These are phyloP conservation scores for Backusella westeae DNA, from an alignment of 192 early-diverging fungal species.

Conservation along the genomic window DNA sequence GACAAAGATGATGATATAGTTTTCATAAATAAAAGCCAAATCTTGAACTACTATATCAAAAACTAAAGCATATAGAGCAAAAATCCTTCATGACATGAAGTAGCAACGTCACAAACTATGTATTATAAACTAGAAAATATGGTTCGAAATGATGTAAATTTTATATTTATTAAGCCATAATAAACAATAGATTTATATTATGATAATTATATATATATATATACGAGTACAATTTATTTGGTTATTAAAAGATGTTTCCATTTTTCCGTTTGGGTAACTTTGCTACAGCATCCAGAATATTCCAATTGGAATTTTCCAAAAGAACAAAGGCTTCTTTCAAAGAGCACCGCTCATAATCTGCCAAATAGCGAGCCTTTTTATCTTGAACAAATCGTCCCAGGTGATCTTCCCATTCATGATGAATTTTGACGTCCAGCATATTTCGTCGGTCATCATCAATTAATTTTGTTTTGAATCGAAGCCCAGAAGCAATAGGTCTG, in stretches of 20 bases:
- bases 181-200: neutral
- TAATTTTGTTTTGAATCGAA: constrained; percentile 58
- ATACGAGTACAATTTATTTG: neutral
- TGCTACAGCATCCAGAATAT: constrained; percentile 11
- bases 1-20: no score
- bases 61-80: no score
- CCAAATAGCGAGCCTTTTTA: constrained; percentile 23
- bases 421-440: constrained; percentile 46
- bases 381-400: constrained; percentile 27
- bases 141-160: neutral
- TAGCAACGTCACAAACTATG: neutral
- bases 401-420: constrained; percentile 42
- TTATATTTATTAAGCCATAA: neutral
- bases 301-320: constrained; percentile 18
- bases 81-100: no score
- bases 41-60: no score
- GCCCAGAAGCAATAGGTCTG: constrained; percentile 74
- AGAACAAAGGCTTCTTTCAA: neutral
- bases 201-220: neutral
- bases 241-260: neutral
- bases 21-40: no score
- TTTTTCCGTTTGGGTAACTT: neutral
- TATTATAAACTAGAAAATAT: neutral
- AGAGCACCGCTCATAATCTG: constrained; percentile 20
- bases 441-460: constrained; percentile 53